Conservation (phyloP, 2,329 filamentous ascomycete species). For the Penicillium sp. region DNA sequence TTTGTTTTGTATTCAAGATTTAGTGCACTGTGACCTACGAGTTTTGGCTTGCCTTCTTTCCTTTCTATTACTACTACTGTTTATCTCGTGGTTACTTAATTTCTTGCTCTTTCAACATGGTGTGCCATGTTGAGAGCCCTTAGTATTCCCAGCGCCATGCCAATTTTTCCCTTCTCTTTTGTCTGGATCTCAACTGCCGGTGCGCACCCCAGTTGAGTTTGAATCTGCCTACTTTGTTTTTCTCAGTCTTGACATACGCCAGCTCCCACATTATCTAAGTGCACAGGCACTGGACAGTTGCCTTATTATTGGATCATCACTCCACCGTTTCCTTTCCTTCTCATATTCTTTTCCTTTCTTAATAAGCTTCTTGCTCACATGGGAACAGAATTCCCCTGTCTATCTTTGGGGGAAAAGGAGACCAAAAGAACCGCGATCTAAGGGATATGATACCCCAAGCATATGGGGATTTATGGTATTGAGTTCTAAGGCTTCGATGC, state of each 20-base stretch:
- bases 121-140: slow-evolving; percentile 1
- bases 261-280: background rate
- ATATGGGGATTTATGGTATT: background rate
- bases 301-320: background rate
- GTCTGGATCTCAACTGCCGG: background rate
- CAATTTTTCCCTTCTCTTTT: slow-evolving; percentile 2
- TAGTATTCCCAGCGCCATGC: slow-evolving; percentile 2
- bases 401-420: background rate
- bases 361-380: background rate
- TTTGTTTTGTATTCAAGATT: slow-evolving; percentile 25
- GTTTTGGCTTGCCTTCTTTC: slow-evolving; percentile 27
- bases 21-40: slow-evolving; percentile 32
- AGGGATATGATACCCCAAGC: background rate
- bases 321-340: slow-evolving; percentile 1
- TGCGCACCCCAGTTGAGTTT: background rate
- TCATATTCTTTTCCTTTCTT: background rate
- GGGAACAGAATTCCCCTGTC: background rate
- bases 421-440: background rate
- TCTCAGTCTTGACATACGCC: background rate
- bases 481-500: background rate
- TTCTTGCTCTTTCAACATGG: slow-evolving; percentile 18
- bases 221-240: background rate
- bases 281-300: background rate
- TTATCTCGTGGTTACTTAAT: slow-evolving; percentile 28
- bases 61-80: slow-evolving; percentile 32